A percentile compares a stretch with the other conserved stretches of the same genome.
Evolutionary conservation across 108 stramenopile species (phyloP).

Genomic region (Nitzschia sp.): DNA sequence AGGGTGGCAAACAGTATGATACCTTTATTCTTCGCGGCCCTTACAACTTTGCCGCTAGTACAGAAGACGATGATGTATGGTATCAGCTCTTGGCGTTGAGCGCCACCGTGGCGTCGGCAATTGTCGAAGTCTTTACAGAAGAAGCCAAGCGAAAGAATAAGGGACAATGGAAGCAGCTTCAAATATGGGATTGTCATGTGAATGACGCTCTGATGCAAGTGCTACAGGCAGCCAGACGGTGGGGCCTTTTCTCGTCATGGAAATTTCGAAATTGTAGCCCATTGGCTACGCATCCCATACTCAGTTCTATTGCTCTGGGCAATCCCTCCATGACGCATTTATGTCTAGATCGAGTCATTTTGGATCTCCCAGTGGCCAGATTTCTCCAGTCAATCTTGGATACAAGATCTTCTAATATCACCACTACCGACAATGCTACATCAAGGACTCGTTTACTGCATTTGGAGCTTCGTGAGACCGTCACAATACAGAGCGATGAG

Average conservation of each 20-base stretch:
- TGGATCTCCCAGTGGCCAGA: neutral
- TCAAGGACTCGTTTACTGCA: neutral
- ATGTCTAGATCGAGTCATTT: neutral
- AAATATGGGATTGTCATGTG: neutral
- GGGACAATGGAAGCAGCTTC: neutral
- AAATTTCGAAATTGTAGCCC: neutral
- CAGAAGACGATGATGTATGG: constrained; percentile 1
- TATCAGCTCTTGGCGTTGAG: constrained; percentile 1
- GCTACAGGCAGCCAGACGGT: neutral
- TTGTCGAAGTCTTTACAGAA: neutral
- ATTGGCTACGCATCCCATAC: neutral
- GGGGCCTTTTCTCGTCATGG: neutral
- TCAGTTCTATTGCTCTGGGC: neutral
- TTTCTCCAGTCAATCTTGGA: neutral
- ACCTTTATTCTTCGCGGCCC: constrained; percentile 6
- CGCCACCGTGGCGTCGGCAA: constrained; percentile 4
- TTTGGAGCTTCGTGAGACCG: neutral
- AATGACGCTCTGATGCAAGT: constrained; percentile 4
- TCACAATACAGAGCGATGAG: neutral
- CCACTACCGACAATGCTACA: neutral
- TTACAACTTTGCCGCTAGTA: constrained; percentile 1
- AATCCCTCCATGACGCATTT: neutral
- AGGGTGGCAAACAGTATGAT: neutral
- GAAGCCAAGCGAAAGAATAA: neutral
- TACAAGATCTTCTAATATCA: neutral